Evolutionary conservation across 331 rosid genomes (phyloP).

Genomic region (Acacia pycnantha): DNA sequence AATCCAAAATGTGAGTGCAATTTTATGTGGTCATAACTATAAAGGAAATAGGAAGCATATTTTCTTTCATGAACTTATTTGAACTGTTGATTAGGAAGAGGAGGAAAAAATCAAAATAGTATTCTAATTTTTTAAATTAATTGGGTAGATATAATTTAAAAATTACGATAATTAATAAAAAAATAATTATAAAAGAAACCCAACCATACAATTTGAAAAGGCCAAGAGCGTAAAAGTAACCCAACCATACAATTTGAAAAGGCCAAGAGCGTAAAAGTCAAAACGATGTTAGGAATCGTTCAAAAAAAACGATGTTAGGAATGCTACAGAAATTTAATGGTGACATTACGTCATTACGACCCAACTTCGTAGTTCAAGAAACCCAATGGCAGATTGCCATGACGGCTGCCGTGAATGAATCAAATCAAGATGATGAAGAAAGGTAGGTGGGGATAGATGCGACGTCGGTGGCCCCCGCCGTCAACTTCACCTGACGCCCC

Average conservation of each 20-base stretch:
- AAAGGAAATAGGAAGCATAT: no score
- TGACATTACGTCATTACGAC: background rate
- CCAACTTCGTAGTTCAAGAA: background rate
- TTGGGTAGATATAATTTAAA: no score
- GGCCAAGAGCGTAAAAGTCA: no score
- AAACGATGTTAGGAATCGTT: background rate
- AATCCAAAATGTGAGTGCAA: background rate
- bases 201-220: no score
- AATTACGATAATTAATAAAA: no score
- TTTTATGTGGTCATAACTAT: background rate
- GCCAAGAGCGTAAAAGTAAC: no score
- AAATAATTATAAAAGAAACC: no score
- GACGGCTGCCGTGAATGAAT: background rate
- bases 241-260: no score
- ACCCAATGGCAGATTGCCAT: background rate
- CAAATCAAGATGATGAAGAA: background rate
- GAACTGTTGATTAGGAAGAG: no score
- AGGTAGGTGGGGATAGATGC: background rate
- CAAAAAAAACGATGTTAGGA: background rate
- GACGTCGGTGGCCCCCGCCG: background rate
- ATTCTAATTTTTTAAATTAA: no score
- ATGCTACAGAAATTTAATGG: background rate
- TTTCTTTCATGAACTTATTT: no score
- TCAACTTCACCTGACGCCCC: background rate
- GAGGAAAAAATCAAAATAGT: no score